Evolutionary conservation across 2,329 filamentous ascomycete genomes (phyloP).

Genomic region (Hymenoscyphus scutula): DNA sequence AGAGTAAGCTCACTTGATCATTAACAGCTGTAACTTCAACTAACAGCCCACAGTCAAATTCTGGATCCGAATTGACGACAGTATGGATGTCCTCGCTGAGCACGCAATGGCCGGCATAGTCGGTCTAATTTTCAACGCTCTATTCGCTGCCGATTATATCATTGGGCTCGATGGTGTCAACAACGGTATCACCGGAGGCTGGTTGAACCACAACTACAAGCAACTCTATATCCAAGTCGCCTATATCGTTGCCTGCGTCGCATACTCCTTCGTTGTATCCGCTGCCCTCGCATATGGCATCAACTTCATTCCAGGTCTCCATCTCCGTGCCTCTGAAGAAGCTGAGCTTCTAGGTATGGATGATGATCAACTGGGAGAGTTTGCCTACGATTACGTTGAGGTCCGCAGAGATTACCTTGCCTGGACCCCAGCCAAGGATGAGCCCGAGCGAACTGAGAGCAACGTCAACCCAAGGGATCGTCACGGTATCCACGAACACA

Average conservation of each 20-base stretch:
- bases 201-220: constrained; percentile 71
- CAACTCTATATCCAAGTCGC: constrained; percentile 78
- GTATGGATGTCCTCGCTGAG: constrained; percentile 70
- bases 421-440: constrained; percentile 74
- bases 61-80: constrained; percentile 65
- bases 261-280: constrained; percentile 72
- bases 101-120: constrained; percentile 69
- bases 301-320: constrained; percentile 72
- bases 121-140: constrained; percentile 68
- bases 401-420: constrained; percentile 84
- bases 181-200: constrained; percentile 63
- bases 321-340: constrained; percentile 77
- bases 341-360: constrained; percentile 86
- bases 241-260: constrained; percentile 65
- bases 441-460: constrained; percentile 52
- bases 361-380: constrained; percentile 86
- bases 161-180: constrained; percentile 77
- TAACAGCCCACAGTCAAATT: constrained; percentile 34
- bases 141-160: constrained; percentile 68
- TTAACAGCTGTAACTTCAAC: neutral
- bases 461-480: constrained; percentile 62
- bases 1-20: constrained; percentile 40
- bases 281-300: constrained; percentile 71
- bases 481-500: constrained; percentile 71
- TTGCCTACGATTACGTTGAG: constrained; percentile 88